Evolutionary conservation across 768 basidiomycete genomes (phyloP).

Genomic region (Rhizopogon sp.): DNA sequence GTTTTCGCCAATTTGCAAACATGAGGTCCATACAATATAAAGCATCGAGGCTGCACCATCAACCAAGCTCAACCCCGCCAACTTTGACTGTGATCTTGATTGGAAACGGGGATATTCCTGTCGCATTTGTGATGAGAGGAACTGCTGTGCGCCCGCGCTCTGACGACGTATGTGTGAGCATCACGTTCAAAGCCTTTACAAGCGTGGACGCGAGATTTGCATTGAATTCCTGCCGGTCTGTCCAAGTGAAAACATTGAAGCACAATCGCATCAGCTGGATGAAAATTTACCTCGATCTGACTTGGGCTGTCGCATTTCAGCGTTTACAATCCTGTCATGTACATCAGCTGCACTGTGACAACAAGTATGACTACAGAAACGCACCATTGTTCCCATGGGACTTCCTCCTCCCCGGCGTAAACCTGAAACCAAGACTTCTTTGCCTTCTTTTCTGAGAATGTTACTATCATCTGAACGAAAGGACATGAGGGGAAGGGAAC

Average conservation of each 20-base stretch:
- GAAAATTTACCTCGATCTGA: conserved; percentile 48
- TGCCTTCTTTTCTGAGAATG: conserved; percentile 70
- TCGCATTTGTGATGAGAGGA: conserved; percentile 73
- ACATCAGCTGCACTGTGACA: not conserved
- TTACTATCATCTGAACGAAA: conserved; percentile 51
- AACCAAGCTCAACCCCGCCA: conserved; percentile 59
- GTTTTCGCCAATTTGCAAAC: not conserved
- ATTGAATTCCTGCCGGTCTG: conserved; percentile 50
- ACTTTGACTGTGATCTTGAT: conserved; percentile 64
- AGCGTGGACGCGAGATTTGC: conserved; percentile 55
- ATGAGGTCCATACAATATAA: not conserved
- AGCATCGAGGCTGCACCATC: not conserved
- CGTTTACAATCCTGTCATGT: conserved; percentile 64
- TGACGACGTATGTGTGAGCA: conserved; percentile 75
- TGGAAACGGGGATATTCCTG: conserved; percentile 78
- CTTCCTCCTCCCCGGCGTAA: conserved; percentile 71
- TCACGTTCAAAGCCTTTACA: conserved; percentile 60
- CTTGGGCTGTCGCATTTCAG: conserved; percentile 70
- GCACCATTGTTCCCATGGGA: conserved; percentile 86
- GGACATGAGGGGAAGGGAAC: not conserved
- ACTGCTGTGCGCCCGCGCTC: conserved; percentile 71
- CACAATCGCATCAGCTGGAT: not conserved
- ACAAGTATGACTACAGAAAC: conserved; percentile 6
- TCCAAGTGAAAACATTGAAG: conserved; percentile 2
- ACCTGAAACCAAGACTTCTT: conserved; percentile 78